Evolutionary conservation across 2,329 filamentous ascomycete genomes (phyloP).

Genomic region (Stachybotrys elegans): DNA sequence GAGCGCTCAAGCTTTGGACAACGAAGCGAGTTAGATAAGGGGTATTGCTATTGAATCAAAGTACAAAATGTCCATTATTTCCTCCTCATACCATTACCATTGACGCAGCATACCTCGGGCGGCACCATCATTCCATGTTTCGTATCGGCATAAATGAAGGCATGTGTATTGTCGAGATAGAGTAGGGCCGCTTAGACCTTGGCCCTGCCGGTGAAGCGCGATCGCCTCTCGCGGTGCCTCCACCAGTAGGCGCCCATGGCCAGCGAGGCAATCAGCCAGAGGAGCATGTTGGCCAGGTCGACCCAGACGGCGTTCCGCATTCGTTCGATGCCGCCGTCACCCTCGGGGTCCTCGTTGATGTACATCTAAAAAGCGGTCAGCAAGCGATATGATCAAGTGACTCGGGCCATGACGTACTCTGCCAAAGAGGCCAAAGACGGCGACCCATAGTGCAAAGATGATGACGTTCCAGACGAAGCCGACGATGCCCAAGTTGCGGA

Average conservation of each 20-base stretch:
- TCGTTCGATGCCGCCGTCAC: conserved; percentile 57
- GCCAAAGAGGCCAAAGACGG: conserved; percentile 79
- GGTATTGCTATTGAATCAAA: too few relatives aligned
- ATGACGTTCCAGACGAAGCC: conserved; percentile 66
- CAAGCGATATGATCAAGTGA: conserved; percentile 7
- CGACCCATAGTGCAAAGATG: conserved; percentile 73
- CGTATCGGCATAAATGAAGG: neutral
- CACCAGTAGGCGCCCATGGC: conserved; percentile 56
- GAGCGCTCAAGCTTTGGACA: too few relatives aligned
- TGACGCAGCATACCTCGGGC: too few relatives aligned
- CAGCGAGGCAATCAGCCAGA: conserved; percentile 66
- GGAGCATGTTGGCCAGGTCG: conserved; percentile 65
- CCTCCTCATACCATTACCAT: too few relatives aligned
- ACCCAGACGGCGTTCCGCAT: conserved; percentile 91
- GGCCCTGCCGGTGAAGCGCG: conserved; percentile 56
- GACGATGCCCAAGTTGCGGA: conserved; percentile 39
- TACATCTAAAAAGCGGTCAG: conserved; percentile 48
- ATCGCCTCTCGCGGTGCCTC: conserved; percentile 44
- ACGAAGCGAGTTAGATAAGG: too few relatives aligned
- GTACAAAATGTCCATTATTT: too few relatives aligned
- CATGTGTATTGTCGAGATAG: neutral
- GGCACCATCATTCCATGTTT: too few relatives aligned
- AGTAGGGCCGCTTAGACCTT: conserved; percentile 35
- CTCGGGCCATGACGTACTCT: conserved; percentile 35
- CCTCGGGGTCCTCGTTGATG: conserved; percentile 62